Evolutionary conservation across 768 basidiomycete genomes (phyloP).

Genomic region (Hebeloma cylindrosporum): DNA sequence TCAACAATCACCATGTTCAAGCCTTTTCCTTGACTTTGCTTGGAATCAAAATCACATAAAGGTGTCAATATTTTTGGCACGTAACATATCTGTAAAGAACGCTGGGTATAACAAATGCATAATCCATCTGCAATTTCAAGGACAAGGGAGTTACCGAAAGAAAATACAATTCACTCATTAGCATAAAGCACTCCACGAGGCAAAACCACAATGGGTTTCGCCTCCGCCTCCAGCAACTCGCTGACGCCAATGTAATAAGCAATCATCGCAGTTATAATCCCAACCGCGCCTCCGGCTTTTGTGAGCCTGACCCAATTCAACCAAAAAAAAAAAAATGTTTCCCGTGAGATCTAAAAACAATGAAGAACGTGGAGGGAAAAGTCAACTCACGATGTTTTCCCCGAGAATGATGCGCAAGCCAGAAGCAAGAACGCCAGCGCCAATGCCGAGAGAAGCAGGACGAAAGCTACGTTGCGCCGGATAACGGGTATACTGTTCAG

Average conservation of each 20-base stretch:
- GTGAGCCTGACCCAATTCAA: constrained; percentile 24
- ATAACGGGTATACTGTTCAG: constrained; percentile 23
- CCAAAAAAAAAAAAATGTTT: neutral
- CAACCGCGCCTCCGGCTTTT: constrained; percentile 41
- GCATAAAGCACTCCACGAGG: constrained; percentile 34
- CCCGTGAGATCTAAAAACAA: neutral
- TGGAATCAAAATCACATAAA: no score
- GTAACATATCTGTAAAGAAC: no score
- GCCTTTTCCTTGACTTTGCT: no score
- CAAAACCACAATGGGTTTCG: constrained; percentile 31
- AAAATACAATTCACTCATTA: constrained; percentile 1
- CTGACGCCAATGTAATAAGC: constrained; percentile 47
- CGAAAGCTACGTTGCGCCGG: constrained; percentile 26
- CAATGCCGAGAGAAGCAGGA: constrained; percentile 26
- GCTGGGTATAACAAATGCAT: no score
- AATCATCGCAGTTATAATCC: constrained; percentile 40
- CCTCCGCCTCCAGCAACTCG: constrained; percentile 39
- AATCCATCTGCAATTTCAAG: no score
- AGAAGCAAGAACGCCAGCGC: constrained; percentile 30
- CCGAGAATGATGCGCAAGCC: constrained; percentile 29
- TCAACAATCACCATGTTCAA: no score
- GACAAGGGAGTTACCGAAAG: no score
- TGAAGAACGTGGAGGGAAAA: neutral
- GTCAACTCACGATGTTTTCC: constrained; percentile 27
- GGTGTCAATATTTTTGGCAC: no score